Conservation (phyloP, 2,329 filamentous ascomycete species). For the Colletotrichum lentis region DNA sequence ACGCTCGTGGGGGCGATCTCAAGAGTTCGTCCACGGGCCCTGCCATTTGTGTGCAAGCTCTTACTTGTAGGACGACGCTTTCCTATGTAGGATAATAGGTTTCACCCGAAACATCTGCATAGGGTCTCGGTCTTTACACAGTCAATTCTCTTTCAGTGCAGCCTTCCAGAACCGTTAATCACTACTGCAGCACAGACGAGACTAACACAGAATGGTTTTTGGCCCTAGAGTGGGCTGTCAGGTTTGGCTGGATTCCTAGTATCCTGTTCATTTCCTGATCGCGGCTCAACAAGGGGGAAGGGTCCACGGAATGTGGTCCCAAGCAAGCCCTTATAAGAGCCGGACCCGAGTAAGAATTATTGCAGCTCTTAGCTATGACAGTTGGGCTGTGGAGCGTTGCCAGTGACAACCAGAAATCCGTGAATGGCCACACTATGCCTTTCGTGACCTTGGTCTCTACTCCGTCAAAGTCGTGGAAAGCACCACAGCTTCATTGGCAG, state of each 20-base stretch:
- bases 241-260: not conserved
- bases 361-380: not conserved
- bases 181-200: not conserved
- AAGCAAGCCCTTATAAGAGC: not conserved
- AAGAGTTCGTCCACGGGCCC: too few species aligned
- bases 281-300: not conserved
- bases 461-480: not conserved
- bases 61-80: not conserved
- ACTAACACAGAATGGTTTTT: not conserved
- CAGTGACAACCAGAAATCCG: conserved; percentile 3
- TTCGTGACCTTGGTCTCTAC: not conserved
- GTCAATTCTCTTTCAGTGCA: not conserved
- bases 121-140: not conserved
- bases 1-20: too few species aligned
- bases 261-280: conserved; percentile 18
- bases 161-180: conserved; percentile 11
- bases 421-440: not conserved
- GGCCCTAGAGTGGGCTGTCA: not conserved
- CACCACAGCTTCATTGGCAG: not conserved
- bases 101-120: not conserved
- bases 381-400: conserved; percentile 7
- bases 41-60: too few species aligned
- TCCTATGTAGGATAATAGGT: too few species aligned
- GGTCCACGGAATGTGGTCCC: conserved; percentile 19
- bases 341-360: not conserved